These are phyloP conservation scores for Phytopythium chamaehyphon DNA, from an alignment of 352 stramenopile genomes.

Conservation along the genomic window DNA sequence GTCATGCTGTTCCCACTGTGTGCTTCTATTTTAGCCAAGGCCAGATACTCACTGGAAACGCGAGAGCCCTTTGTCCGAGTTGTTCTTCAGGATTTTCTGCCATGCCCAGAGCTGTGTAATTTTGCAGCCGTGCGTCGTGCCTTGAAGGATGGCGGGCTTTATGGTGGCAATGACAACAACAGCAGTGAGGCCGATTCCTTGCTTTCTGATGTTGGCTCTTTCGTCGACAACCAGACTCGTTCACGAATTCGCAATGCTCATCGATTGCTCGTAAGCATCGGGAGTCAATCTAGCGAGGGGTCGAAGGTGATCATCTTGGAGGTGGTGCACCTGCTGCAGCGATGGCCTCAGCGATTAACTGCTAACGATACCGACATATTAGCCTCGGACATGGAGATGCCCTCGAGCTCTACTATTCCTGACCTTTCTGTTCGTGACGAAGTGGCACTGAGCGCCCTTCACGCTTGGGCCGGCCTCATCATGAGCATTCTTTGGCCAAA, in stretches of 20 bases:
- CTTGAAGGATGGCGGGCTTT: slow-evolving; percentile 49
- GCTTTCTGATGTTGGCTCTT: slow-evolving; percentile 26
- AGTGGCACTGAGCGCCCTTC: slow-evolving; percentile 62
- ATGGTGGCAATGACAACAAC: slow-evolving; percentile 28
- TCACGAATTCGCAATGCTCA: slow-evolving; percentile 67
- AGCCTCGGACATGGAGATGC: neutral
- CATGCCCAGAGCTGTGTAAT: slow-evolving; percentile 62
- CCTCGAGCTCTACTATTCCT: slow-evolving; percentile 8
- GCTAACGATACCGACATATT: neutral
- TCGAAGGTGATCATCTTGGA: slow-evolving; percentile 75
- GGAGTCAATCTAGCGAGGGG: slow-evolving; percentile 69
- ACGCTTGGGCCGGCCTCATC: slow-evolving; percentile 80
- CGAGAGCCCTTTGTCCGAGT: slow-evolving; percentile 45
- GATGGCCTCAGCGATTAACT: slow-evolving; percentile 38
- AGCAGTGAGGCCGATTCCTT: slow-evolving; percentile 25
- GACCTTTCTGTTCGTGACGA: slow-evolving; percentile 62
- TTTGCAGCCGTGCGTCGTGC: slow-evolving; percentile 51
- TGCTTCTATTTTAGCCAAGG: slow-evolving; percentile 60
- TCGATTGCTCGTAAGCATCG: slow-evolving; percentile 58
- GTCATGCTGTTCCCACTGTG: slow-evolving; percentile 67
- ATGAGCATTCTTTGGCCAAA: slow-evolving; percentile 88
- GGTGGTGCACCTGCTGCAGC: slow-evolving; percentile 62
- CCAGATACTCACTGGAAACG: slow-evolving; percentile 26
- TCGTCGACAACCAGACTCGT: slow-evolving; percentile 36
- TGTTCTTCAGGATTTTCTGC: slow-evolving; percentile 65